Conservation (phyloP, 179 eudicot genomes). For the Sideroxylon spinosum region DNA sequence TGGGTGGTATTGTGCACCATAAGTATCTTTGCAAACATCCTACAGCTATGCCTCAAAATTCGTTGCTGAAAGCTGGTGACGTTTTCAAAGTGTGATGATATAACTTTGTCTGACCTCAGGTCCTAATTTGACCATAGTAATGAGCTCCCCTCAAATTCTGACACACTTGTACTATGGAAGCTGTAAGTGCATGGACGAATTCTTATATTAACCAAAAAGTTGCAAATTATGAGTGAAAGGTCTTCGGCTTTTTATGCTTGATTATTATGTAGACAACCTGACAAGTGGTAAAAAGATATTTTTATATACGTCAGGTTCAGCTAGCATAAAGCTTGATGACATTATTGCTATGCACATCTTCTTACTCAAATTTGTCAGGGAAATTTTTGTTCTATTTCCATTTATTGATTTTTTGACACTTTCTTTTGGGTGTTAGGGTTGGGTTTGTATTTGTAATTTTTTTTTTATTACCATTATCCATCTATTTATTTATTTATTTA, state of each 20-base stretch:
- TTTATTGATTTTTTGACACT: not conserved
- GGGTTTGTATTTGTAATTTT: not conserved
- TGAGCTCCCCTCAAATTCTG: not conserved
- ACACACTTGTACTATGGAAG: not conserved
- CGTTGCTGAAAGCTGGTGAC: not conserved
- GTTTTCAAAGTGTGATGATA: not conserved
- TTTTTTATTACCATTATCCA: not conserved
- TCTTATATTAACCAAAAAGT: not conserved
- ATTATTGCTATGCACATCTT: not conserved
- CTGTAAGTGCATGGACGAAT: not conserved
- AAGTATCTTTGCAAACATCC: not conserved
- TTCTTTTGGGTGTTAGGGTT: not conserved
- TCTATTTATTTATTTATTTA: too few species aligned
- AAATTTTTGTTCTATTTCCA: not conserved
- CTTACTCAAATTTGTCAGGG: not conserved
- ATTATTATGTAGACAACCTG: not conserved
- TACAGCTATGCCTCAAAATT: not conserved
- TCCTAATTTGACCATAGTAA: not conserved
- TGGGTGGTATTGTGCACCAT: not conserved
- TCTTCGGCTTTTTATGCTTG: not conserved
- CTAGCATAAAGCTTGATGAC: not conserved
- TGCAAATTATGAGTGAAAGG: not conserved
- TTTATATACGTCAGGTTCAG: not conserved
- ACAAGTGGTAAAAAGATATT: not conserved
- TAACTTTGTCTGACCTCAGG: not conserved